phyloP scores from a whole-genome alignment of 2,329 filamentous ascomycete genomes.

The Monosporascus sp. region DNA sequence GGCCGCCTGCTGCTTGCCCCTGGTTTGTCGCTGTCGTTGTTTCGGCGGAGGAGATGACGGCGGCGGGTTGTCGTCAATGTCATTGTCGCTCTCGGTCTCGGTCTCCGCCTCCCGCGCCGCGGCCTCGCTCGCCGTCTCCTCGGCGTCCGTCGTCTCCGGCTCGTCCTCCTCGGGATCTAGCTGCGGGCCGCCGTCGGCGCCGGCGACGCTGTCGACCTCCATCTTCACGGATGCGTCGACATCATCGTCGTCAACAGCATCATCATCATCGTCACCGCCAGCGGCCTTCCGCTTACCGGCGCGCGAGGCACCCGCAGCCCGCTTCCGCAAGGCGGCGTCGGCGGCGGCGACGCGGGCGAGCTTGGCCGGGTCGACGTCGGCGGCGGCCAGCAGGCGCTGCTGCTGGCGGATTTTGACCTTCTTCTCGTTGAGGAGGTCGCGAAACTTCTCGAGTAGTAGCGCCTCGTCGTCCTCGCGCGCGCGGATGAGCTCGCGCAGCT shows the following conservation, averaged over 20 bases:
- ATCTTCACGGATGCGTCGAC: slow-evolving; percentile 46
- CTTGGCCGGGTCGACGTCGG: slow-evolving; percentile 35
- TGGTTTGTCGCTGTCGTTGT: slow-evolving; percentile 4
- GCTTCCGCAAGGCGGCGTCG: slow-evolving; percentile 14
- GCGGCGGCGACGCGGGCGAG: slow-evolving; percentile 25
- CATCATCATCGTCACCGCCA: slow-evolving; percentile 32
- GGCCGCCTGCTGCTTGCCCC: slow-evolving; percentile 6
- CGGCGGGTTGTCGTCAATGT: slow-evolving; percentile 28
- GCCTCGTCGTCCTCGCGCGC: slow-evolving; percentile 64
- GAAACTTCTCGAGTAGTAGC: slow-evolving; percentile 63
- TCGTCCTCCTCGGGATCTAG: slow-evolving; percentile 33
- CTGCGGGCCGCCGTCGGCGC: slow-evolving; percentile 16
- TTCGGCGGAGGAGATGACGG: slow-evolving; percentile 4
- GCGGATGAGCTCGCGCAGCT: slow-evolving; percentile 61
- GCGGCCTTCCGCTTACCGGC: slow-evolving; percentile 46
- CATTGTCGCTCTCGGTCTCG: slow-evolving; percentile 15
- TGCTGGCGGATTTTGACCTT: slow-evolving; percentile 75
- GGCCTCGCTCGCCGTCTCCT: slow-evolving; percentile 38
- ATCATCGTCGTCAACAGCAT: slow-evolving; percentile 33
- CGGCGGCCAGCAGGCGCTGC: slow-evolving; percentile 51
- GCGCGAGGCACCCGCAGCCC: slow-evolving; percentile 33
- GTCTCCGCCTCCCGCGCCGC: slow-evolving; percentile 34
- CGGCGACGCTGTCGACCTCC: slow-evolving; percentile 39
- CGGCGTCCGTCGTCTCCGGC: slow-evolving; percentile 32
- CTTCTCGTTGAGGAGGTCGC: slow-evolving; percentile 69